Evolutionary conservation across 805 yeast species (phyloP).

Genomic region (Wickerhamomyces pijperi): DNA sequence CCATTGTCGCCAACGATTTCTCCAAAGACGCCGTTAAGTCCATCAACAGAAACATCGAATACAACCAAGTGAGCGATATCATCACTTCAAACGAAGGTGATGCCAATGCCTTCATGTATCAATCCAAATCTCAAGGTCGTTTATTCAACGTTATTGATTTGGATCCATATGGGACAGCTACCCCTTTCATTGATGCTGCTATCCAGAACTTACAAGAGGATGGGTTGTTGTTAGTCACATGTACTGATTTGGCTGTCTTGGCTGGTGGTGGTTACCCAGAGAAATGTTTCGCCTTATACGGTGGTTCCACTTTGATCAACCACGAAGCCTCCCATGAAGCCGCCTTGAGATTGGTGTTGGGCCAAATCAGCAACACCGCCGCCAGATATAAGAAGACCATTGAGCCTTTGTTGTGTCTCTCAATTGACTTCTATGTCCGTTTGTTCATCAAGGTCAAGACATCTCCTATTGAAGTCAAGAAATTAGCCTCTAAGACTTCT

Average conservation of each 20-base stretch:
- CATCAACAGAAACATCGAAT: slow-evolving; percentile 58
- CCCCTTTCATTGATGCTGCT: slow-evolving; percentile 92
- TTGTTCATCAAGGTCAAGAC: slow-evolving; percentile 69
- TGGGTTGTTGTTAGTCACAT: slow-evolving; percentile 81
- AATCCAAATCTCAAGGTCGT: slow-evolving; percentile 25
- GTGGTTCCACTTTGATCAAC: slow-evolving; percentile 69
- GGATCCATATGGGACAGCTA: slow-evolving; percentile 96
- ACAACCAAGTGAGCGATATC: slow-evolving; percentile 45
- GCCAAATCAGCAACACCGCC: slow-evolving; percentile 68
- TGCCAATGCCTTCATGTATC: slow-evolving; percentile 78
- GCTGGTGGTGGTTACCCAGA: slow-evolving; percentile 97
- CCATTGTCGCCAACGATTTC: slow-evolving; percentile 83
- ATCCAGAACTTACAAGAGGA: slow-evolving; percentile 73
- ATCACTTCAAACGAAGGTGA: slow-evolving; percentile 74
- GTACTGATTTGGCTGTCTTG: slow-evolving; percentile 91
- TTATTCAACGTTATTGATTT: slow-evolving; percentile 80
- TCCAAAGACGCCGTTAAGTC: slow-evolving; percentile 76
- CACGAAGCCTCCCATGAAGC: slow-evolving; percentile 88
- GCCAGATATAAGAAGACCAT: slow-evolving; percentile 81
- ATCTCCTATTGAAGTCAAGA: slow-evolving; percentile 74
- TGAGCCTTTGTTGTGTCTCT: slow-evolving; percentile 76
- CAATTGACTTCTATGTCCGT: slow-evolving; percentile 89
- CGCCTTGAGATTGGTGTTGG: slow-evolving; percentile 76
- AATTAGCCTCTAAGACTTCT: slow-evolving; percentile 68
- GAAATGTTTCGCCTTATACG: slow-evolving; percentile 88